Evolutionary conservation across 345 rosid species (phyloP).

Genomic region (Eucalyptus regnans): DNA sequence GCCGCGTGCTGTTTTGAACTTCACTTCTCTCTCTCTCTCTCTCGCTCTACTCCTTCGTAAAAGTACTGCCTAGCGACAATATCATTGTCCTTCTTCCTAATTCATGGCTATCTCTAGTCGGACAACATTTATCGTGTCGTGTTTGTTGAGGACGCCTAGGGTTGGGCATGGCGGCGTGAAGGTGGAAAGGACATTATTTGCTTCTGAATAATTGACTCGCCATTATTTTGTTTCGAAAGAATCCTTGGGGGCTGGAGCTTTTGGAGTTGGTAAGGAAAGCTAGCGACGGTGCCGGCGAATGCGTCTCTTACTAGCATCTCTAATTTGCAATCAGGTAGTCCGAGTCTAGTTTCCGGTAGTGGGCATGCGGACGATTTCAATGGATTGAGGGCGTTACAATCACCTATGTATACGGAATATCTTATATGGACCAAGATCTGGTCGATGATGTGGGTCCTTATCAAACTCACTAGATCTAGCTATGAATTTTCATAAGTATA

Average conservation of each 20-base stretch:
- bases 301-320: not conserved
- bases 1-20: not conserved
- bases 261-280: not conserved
- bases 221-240: not conserved
- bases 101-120: not conserved
- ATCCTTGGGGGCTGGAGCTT: not conserved
- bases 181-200: not conserved
- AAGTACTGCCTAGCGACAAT: not conserved
- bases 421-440: not conserved
- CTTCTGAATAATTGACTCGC: not conserved
- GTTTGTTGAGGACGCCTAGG: not conserved
- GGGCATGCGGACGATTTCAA: not conserved
- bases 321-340: not conserved
- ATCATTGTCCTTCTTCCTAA: not conserved
- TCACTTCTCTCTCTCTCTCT: not conserved
- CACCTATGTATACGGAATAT: not conserved
- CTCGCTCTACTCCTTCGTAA: not conserved
- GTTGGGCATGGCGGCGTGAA: not conserved
- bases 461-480: not conserved
- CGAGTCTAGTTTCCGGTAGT: not conserved
- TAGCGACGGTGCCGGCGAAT: rapidly evolving
- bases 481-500: not conserved
- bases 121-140: not conserved
- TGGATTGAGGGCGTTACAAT: not conserved
- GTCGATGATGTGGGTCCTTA: not conserved